These are phyloP conservation scores for Beauveria varroae DNA, from an alignment of 2,329 filamentous ascomycete species.

Conservation along the genomic window DNA sequence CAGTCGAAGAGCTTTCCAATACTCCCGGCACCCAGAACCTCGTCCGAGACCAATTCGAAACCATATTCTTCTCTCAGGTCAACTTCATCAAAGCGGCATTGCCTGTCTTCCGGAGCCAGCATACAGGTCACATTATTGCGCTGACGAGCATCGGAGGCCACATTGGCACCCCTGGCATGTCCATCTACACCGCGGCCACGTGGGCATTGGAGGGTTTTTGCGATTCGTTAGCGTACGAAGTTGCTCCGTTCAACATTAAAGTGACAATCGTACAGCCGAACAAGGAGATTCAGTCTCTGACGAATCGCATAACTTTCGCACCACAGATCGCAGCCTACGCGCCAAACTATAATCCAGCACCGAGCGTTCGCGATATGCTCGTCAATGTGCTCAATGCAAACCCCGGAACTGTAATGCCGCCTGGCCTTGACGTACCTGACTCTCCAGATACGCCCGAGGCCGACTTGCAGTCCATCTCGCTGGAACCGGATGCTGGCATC, in stretches of 20 bases:
- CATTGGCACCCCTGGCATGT: slow-evolving; percentile 83
- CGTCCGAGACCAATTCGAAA: slow-evolving; percentile 86
- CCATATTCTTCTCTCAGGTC: slow-evolving; percentile 89
- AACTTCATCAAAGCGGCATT: slow-evolving; percentile 90
- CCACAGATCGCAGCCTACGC: slow-evolving; percentile 58
- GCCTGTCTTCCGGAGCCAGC: slow-evolving; percentile 69
- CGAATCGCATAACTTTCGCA: slow-evolving; percentile 78
- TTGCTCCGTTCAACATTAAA: slow-evolving; percentile 94
- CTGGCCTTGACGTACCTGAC: slow-evolving; percentile 19
- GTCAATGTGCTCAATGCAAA: slow-evolving; percentile 71
- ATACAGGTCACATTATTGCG: slow-evolving; percentile 83
- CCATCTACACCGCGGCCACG: slow-evolving; percentile 84
- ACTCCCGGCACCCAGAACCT: slow-evolving; percentile 66
- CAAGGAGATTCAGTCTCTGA: slow-evolving; percentile 82
- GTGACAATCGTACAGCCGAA: slow-evolving; percentile 93
- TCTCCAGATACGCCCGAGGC: slow-evolving; percentile 25
- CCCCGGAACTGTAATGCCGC: slow-evolving; percentile 50
- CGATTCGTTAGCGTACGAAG: slow-evolving; percentile 90
- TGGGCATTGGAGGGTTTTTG: slow-evolving; percentile 96
- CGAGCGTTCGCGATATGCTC: slow-evolving; percentile 76
- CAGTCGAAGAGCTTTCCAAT: slow-evolving; percentile 81
- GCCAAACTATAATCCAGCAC: slow-evolving; percentile 48
- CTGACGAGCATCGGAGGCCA: slow-evolving; percentile 87
- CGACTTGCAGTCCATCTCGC: slow-evolving; percentile 20
- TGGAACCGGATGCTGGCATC: slow-evolving; percentile 26